Percentiles rank a stretch among this genome's conserved stretches.
Evolutionary conservation across 305 asterid genomes (phyloP).

Genomic region (Vinca major): DNA sequence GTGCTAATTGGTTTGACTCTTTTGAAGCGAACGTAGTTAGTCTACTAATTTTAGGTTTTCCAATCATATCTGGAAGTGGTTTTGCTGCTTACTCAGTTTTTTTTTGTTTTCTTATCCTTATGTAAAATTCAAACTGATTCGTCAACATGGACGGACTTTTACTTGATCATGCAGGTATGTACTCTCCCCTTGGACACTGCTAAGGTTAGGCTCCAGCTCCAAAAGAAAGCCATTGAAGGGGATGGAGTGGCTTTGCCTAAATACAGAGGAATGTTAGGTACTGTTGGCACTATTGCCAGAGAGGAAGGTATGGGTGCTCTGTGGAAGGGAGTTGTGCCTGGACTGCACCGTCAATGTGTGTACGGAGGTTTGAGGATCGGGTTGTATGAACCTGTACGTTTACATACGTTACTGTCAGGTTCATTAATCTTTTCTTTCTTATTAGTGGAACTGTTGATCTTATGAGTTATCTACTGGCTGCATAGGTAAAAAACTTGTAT

Average conservation of each 20-base stretch:
- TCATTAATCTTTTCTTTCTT: neutral
- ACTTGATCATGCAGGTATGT: conserved; percentile 32
- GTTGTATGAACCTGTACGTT: conserved; percentile 77
- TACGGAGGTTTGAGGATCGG: conserved; percentile 92
- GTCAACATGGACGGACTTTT: neutral
- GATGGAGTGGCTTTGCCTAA: conserved; percentile 57
- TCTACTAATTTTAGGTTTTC: neutral
- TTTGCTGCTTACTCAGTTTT: neutral
- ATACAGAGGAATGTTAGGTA: conserved; percentile 79
- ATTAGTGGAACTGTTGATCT: conserved; percentile 4
- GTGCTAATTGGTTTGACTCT: neutral
- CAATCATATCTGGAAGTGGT: neutral
- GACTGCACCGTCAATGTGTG: conserved; percentile 84
- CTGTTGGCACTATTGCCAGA: conserved; percentile 84
- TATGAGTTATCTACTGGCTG: conserved; percentile 1
- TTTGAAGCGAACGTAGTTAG: neutral
- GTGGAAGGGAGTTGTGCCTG: conserved; percentile 96
- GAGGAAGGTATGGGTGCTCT: conserved; percentile 78
- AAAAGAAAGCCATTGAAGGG: conserved; percentile 69
- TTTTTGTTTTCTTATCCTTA: neutral
- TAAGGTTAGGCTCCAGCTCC: conserved; percentile 88
- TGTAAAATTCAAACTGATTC: neutral
- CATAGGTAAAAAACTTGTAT: conserved; percentile 61
- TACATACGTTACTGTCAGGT: neutral
- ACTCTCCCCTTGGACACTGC: conserved; percentile 95